These are phyloP conservation scores for Populus davidiana DNA, from an alignment of 345 rosid species.

Conservation along the genomic window DNA sequence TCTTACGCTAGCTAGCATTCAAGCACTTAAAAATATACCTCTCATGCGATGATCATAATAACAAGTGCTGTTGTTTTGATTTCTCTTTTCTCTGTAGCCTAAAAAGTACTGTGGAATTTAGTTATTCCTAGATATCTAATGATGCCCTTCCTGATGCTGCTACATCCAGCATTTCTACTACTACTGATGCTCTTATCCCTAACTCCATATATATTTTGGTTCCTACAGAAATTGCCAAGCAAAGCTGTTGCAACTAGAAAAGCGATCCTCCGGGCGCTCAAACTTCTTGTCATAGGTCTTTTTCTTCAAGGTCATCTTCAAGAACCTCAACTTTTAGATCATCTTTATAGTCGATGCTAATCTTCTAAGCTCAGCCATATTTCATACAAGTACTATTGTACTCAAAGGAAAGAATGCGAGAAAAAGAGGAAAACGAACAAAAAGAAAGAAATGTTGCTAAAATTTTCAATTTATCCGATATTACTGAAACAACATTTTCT, in stretches of 20 bases:
- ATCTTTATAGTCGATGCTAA: background rate
- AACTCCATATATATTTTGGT: background rate
- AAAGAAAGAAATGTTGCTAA: background rate
- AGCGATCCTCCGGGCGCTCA: conserved; percentile 52
- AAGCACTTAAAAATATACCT: background rate
- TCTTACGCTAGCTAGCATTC: background rate
- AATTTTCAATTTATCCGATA: background rate
- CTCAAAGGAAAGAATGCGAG: background rate
- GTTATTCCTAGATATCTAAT: background rate
- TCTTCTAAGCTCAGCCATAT: background rate
- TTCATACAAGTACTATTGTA: background rate
- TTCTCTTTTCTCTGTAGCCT: background rate
- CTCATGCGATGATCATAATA: background rate
- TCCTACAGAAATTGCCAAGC: conserved; percentile 48
- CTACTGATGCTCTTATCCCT: background rate
- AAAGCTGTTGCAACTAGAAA: conserved; percentile 61
- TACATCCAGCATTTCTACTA: background rate
- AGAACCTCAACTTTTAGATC: background rate
- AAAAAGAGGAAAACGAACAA: background rate
- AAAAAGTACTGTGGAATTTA: background rate
- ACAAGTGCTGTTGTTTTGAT: background rate
- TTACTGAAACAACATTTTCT: background rate
- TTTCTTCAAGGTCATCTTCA: conserved; percentile 67
- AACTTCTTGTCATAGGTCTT: conserved; percentile 60
- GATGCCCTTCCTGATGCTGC: background rate